phyloP scores from a whole-genome alignment of 169 alveolate genomes.

The Eimeria acervulina region DNA sequence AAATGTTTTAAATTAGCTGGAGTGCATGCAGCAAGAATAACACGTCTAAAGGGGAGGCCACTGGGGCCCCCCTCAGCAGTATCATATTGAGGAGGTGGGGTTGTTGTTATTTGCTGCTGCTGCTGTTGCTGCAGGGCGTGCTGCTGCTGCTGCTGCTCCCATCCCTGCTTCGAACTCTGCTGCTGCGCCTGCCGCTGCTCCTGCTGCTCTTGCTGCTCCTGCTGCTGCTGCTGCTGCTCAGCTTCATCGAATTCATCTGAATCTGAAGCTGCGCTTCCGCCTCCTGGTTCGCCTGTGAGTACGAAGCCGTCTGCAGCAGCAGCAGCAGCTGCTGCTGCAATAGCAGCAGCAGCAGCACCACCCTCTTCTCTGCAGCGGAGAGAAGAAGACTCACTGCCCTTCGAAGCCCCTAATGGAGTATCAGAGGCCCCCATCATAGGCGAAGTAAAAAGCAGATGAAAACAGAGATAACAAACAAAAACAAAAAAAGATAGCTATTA shows the following conservation, averaged over 20 bases:
- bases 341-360: conserved; percentile 24
- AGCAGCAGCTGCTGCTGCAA: conserved; percentile 30
- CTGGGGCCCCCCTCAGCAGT: not conserved
- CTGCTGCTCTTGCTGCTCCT: no score
- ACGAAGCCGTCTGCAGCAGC: no score
- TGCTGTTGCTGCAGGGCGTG: no score
- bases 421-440: not conserved
- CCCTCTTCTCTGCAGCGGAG: not conserved
- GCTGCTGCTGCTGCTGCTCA: not conserved
- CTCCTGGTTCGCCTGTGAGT: not conserved
- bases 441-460: no score
- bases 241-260: not conserved
- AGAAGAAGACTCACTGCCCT: not conserved
- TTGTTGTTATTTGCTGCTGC: no score
- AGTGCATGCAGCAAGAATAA: conserved; percentile 22
- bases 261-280: not conserved
- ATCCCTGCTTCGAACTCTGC: no score
- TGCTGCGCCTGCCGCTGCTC: no score
- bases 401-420: not conserved
- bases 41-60: conserved; percentile 9
- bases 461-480: no score
- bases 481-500: no score
- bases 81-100: no score
- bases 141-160: no score
- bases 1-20: not conserved